Base-by-base conservation (phyloP, 169 alveolate species). In the Miamiensis avidus region DNA sequence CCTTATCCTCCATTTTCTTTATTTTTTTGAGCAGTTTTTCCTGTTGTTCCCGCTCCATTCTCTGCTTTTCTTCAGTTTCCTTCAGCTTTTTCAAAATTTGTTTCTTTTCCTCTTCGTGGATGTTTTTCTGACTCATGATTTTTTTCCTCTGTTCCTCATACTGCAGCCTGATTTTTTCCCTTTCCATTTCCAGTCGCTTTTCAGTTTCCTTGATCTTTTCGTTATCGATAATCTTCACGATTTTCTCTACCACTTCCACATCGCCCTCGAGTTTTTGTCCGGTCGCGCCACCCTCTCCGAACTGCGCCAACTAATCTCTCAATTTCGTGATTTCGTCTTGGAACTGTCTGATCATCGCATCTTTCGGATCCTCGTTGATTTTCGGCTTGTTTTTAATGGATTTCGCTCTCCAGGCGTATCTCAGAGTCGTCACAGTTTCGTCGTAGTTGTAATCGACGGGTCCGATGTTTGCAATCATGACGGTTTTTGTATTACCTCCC, bases 401-500 rank as follows among this genome's bases (percentile, higher is more conserved):
- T 93, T 97, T 97, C 30, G 98, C 98, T 65, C 99, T 91, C 74
- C 94, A 91, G 0, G 99, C 99, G 82, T 96, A 98, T 89, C 97
- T 97, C 65, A 97, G 82, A 6, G 99, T 98, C 74, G 97, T 91
- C 29, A 96, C 82, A 25, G 98, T 96, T 93, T 98, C 99, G 84
- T 98, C 98, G 74, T 91, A 93, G 65, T 97, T 96, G 31, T 94
- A 92, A 69, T 97, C 97, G 33, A 98, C 98, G 31, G 99, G 98
- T 0, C 89, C 89, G 33, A 98, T 95, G 29, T 98, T 97, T 0
- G 99, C 98, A 75, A 98, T 96, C 96, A 98, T 96, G 28, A 97
- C 98, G 0, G 99, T 98, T 87, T 97, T 97, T 6, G 99, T 96
- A 75, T 97, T 96, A 0, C 99, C 99, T n/a, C 99, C 99, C 65